Percentiles rank a stretch among this genome's conserved stretches.
Evolutionary conservation across 139 green algal species (phyloP).

Genomic region (Volvox reticuliferus): DNA sequence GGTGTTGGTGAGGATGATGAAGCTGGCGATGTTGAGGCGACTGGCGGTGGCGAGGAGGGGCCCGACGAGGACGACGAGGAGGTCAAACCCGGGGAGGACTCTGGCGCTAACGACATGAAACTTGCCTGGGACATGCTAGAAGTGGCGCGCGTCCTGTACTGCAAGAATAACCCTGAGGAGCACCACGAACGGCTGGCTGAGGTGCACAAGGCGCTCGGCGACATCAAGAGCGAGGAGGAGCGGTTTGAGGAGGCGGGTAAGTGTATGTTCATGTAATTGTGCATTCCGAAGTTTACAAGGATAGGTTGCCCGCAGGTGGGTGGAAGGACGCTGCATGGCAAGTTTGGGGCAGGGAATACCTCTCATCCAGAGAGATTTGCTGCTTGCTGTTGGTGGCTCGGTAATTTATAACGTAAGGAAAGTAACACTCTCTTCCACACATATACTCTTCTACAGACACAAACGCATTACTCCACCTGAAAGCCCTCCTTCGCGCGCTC

Average conservation of each 20-base stretch:
- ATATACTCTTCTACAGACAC: too few relatives aligned
- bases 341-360: too few relatives aligned
- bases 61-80: neutral
- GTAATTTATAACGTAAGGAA: too few relatives aligned
- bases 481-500: conserved; percentile 64
- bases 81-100: neutral
- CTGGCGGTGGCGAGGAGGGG: neutral
- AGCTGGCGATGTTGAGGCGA: neutral
- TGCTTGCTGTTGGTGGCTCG: too few relatives aligned
- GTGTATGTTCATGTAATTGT: too few relatives aligned
- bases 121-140: conserved; percentile 75
- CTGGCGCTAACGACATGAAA: conserved; percentile 65
- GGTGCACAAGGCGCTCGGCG: conserved; percentile 48
- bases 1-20: too few relatives aligned
- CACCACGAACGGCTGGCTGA: conserved; percentile 49
- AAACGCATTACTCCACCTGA: too few relatives aligned
- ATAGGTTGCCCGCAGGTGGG: too few relatives aligned
- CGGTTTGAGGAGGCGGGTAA: conserved; percentile 51
- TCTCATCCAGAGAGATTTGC: too few relatives aligned
- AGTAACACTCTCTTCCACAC: too few relatives aligned
- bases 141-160: conserved; percentile 52
- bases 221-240: conserved; percentile 55
- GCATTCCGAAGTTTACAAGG: too few relatives aligned
- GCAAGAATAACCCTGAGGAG: neutral
- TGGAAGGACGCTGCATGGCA: too few relatives aligned